Percentiles rank a stretch among this genome's conserved stretches.
Conservation (phyloP, 2,329 filamentous ascomycete species). For the Pseudocercospora macadamiae region DNA sequence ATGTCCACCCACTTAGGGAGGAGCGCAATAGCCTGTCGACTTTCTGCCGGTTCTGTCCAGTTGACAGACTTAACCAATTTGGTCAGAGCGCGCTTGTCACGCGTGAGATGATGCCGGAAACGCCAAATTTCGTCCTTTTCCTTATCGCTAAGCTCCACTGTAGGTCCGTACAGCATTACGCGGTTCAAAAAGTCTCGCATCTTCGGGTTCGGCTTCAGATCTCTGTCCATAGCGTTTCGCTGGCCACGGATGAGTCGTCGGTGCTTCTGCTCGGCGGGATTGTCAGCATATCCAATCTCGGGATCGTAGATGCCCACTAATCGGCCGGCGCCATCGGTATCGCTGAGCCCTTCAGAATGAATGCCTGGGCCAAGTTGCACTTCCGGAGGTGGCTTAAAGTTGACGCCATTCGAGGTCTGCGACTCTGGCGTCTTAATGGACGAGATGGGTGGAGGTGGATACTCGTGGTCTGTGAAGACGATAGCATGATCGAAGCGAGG, state of each 20-base stretch:
- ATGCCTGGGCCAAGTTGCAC: constrained; percentile 91
- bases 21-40: constrained; percentile 85
- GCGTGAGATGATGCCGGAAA: constrained; percentile 89
- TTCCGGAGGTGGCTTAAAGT: constrained; percentile 79
- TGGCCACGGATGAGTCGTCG: constrained; percentile 87
- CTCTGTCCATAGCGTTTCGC: constrained; percentile 88
- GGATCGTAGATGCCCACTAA: constrained; percentile 90
- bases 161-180: constrained; percentile 90
- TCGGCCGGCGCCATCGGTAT: constrained; percentile 60
- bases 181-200: constrained; percentile 89
- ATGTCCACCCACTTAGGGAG: constrained; percentile 94
- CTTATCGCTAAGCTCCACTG: constrained; percentile 81
- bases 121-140: constrained; percentile 98
- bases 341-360: constrained; percentile 61
- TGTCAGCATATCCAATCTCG: constrained; percentile 84
- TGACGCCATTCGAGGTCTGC: constrained; percentile 68
- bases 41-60: constrained; percentile 84
- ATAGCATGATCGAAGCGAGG: constrained; percentile 94
- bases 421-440: constrained; percentile 55
- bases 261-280: constrained; percentile 94
- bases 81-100: constrained; percentile 83
- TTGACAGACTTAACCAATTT: constrained; percentile 98
- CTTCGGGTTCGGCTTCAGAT: constrained; percentile 94
- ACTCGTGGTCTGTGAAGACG: constrained; percentile 93
- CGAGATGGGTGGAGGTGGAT: constrained; percentile 81